A percentile compares a stretch with the other conserved stretches of the same genome.
Conservation (phyloP, 2,329 filamentous ascomycete genomes). For the Stagonosporopsis cucurbitacearum region DNA sequence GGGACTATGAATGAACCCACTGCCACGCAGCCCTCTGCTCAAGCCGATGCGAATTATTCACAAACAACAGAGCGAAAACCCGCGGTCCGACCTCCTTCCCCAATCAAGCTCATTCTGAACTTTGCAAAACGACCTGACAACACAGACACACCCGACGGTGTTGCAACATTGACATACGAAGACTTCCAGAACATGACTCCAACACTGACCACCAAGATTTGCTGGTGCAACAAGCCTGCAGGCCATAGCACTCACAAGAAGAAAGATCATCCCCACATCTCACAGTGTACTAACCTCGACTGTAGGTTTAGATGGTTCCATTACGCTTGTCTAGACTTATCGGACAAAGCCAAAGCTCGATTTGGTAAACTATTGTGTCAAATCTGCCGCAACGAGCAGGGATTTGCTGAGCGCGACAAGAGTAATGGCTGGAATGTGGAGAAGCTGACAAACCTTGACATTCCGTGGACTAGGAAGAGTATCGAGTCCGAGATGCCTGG, state of each 20-base stretch:
- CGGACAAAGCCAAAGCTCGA: slow-evolving; percentile 19
- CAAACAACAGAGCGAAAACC: neutral
- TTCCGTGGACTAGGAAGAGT: neutral
- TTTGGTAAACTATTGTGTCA: slow-evolving; percentile 20
- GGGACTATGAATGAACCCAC: neutral
- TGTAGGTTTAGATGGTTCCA: slow-evolving; percentile 31
- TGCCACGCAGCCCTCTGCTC: too few relatives aligned
- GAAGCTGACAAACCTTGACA: neutral
- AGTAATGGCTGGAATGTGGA: neutral
- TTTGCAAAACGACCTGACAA: neutral
- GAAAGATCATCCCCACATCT: slow-evolving; percentile 7
- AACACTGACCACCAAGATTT: slow-evolving; percentile 18
- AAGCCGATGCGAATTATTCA: neutral
- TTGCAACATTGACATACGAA: neutral
- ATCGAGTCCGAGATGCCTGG: neutral
- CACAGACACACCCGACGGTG: neutral
- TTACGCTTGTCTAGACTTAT: slow-evolving; percentile 28
- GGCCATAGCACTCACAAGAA: slow-evolving; percentile 4
- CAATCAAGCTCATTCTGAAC: neutral
- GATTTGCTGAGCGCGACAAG: slow-evolving; percentile 1
- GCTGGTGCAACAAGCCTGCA: slow-evolving; percentile 25
- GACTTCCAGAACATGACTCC: neutral
- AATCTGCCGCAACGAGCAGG: slow-evolving; percentile 16
- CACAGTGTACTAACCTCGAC: slow-evolving; percentile 23
- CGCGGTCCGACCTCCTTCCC: neutral